Evolutionary conservation across 805 yeast genomes (phyloP).

Genomic region (Cyberlindnera euphorbiiphila): DNA sequence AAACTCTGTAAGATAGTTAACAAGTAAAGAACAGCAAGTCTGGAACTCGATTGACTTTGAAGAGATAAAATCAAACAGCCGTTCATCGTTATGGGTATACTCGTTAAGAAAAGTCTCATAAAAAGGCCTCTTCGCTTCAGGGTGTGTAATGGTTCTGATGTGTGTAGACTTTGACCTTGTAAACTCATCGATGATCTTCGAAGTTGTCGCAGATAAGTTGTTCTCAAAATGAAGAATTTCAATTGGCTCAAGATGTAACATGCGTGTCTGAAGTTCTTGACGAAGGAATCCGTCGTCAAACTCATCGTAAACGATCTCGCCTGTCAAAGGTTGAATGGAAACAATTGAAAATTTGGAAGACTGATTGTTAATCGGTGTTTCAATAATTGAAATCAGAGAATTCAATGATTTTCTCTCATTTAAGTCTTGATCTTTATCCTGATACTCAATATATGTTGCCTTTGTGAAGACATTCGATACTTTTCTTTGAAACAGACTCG

Average conservation of each 20-base stretch:
- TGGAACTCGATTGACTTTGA: constrained; percentile 26
- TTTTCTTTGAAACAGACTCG: constrained; percentile 60
- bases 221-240: constrained; percentile 57
- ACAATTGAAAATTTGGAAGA: constrained; percentile 40
- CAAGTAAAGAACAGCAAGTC: constrained; percentile 42
- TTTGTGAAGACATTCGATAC: constrained; percentile 71
- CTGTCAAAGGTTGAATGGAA: constrained; percentile 68
- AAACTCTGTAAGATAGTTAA: constrained; percentile 59
- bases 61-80: constrained; percentile 29
- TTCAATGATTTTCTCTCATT: constrained; percentile 33
- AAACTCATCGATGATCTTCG: constrained; percentile 20
- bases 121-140: constrained; percentile 13
- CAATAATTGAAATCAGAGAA: constrained; percentile 45
- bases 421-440: constrained; percentile 29
- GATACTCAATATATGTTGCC: constrained; percentile 77
- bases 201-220: constrained; percentile 24
- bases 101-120: constrained; percentile 18
- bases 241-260: constrained; percentile 70
- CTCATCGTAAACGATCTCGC: constrained; percentile 68
- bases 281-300: constrained; percentile 58
- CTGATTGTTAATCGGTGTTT: constrained; percentile 12
- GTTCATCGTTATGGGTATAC: constrained; percentile 9
- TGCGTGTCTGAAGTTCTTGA: constrained; percentile 68
- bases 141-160: constrained; percentile 17
- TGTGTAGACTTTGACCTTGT: constrained; percentile 25